Conservation (phyloP, 2,329 filamentous ascomycete species). For the Dryadomyces quercus-mongolicae region DNA sequence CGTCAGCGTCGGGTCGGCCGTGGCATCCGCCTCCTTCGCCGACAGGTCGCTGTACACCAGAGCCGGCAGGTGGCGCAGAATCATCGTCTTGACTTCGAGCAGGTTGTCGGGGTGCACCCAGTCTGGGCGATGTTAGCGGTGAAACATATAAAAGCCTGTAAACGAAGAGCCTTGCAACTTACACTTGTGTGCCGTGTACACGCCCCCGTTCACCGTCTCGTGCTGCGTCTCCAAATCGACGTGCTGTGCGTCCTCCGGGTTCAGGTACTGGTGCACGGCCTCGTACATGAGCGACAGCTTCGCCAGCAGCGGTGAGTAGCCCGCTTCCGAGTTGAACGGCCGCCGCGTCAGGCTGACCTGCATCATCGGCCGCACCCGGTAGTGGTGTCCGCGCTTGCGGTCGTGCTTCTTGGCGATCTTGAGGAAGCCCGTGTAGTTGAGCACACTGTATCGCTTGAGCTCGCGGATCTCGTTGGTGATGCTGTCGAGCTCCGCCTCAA, state of each 20-base stretch:
- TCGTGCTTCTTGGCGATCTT: too few relatives aligned
- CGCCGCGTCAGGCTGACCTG: too few relatives aligned
- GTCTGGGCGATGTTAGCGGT: conserved; percentile 25
- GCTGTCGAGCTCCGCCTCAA: too few relatives aligned
- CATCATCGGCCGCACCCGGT: too few relatives aligned
- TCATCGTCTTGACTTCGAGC: conserved; percentile 91
- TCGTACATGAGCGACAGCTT: too few relatives aligned
- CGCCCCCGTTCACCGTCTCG: conserved; percentile 52
- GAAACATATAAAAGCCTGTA: too few relatives aligned
- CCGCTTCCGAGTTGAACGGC: too few relatives aligned
- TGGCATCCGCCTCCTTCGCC: conserved; percentile 68
- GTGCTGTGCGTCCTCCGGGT: conserved; percentile 30
- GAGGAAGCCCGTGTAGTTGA: too few relatives aligned
- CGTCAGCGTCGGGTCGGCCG: conserved; percentile 80
- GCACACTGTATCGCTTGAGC: too few relatives aligned
- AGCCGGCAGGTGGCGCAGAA: conserved; percentile 79
- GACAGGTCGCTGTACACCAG: conserved; percentile 87
- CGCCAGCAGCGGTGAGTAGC: too few relatives aligned
- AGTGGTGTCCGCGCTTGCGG: too few relatives aligned
- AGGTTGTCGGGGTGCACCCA: conserved; percentile 96
- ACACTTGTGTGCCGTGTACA: conserved; percentile 82
- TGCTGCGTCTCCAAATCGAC: conserved; percentile 38
- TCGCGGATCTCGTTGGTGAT: too few relatives aligned
- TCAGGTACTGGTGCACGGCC: conserved; percentile 72
- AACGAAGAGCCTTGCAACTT: conserved; percentile 25